phyloP scores from a whole-genome alignment of 2,329 filamentous ascomycete genomes.

The Colletotrichum sidae region DNA sequence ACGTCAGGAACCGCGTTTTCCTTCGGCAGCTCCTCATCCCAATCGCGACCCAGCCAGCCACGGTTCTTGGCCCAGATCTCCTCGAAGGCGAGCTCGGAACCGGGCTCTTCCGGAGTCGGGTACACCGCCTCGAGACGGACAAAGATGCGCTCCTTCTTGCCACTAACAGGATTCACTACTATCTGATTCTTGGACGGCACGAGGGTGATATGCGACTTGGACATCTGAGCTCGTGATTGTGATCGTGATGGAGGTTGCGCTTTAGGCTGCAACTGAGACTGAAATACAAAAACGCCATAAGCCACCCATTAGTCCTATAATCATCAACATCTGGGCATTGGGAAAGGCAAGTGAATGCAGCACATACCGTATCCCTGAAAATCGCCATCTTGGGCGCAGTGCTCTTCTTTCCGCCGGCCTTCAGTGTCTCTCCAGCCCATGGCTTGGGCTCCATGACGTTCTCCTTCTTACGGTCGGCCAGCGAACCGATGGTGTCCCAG shows the following conservation, averaged over 20 bases:
- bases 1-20: conserved; percentile 26
- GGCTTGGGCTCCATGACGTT: conserved; percentile 88
- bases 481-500: conserved; percentile 91
- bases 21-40: conserved; percentile 51
- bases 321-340: conserved; percentile 81
- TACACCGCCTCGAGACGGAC: conserved; percentile 90
- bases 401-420: conserved; percentile 85
- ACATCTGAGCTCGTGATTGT: conserved; percentile 65
- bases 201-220: conserved; percentile 73
- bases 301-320: conserved; percentile 89
- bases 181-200: conserved; percentile 80
- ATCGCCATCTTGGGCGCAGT: conserved; percentile 85
- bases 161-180: conserved; percentile 83
- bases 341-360: conserved; percentile 46
- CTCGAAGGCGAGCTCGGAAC: conserved; percentile 88
- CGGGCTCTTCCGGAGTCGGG: conserved; percentile 77
- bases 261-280: conserved; percentile 52
- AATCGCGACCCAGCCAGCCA: conserved; percentile 73
- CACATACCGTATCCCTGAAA: conserved; percentile 94
- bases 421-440: conserved; percentile 92
- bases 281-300: conserved; percentile 65
- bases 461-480: conserved; percentile 93
- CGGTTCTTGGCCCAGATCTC: conserved; percentile 84
- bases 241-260: conserved; percentile 43
- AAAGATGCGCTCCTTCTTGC: conserved; percentile 86